Percentiles rank a stretch among this genome's conserved stretches.
Conservation (phyloP, 371 early-diverging fungal genomes). For the Apophysomyces elegans region DNA sequence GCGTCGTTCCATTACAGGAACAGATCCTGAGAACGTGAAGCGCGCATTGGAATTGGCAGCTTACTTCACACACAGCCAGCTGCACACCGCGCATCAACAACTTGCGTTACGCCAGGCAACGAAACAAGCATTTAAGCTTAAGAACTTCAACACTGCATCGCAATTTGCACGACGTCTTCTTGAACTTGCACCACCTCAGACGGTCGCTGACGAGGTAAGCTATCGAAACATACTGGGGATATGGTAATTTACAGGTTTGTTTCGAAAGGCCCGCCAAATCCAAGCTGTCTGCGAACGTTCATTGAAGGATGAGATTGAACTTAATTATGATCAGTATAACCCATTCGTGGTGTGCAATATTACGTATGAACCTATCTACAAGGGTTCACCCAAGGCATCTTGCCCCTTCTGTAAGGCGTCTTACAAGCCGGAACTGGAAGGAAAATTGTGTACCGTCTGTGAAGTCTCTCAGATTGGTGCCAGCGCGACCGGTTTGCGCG, state of each 20-base stretch:
- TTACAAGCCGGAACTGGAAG: constrained; percentile 83
- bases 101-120: constrained; percentile 85
- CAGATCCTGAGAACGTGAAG: constrained; percentile 61
- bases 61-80: constrained; percentile 91
- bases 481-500: constrained; percentile 50
- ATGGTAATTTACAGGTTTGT: neutral
- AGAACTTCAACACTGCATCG: constrained; percentile 81
- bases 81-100: constrained; percentile 87
- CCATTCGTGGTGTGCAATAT: constrained; percentile 86
- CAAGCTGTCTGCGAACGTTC: constrained; percentile 78
- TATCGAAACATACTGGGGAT: neutral
- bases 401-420: constrained; percentile 91
- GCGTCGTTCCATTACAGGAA: constrained; percentile 61
- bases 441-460: constrained; percentile 84
- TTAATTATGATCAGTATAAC: constrained; percentile 93
- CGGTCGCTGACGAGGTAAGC: constrained; percentile 74
- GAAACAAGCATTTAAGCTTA: constrained; percentile 77
- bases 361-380: constrained; percentile 86
- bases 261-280: constrained; percentile 76
- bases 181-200: constrained; percentile 81
- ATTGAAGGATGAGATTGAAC: constrained; percentile 77
- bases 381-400: constrained; percentile 72
- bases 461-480: constrained; percentile 73
- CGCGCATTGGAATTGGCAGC: constrained; percentile 89
- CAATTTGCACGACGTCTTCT: constrained; percentile 87